Conservation (phyloP, 1,139 yeast species). For the Pichia sp. region DNA sequence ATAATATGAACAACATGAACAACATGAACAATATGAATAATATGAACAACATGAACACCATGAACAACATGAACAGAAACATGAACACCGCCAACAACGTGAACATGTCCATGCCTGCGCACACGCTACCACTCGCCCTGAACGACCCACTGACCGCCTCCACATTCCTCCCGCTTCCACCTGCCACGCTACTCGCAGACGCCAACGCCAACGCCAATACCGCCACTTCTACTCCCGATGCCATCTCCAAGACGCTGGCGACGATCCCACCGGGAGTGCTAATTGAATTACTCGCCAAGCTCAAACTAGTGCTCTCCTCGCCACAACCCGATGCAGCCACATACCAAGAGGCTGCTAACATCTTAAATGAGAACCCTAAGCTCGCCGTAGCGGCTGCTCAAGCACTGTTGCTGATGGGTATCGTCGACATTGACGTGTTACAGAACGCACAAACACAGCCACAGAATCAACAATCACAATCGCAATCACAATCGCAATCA, state of each 20-base stretch:
- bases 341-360: slow-evolving; percentile 40
- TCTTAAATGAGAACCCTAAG: slow-evolving; percentile 34
- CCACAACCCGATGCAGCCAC: too few species aligned
- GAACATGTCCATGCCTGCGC: neutral
- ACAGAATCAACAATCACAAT: slow-evolving; percentile 4
- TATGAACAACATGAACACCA: neutral
- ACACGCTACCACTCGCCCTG: neutral
- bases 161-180: slow-evolving; percentile 43
- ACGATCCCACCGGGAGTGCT: slow-evolving; percentile 63
- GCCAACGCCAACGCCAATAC: slow-evolving; percentile 41
- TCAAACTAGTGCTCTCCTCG: slow-evolving; percentile 44
- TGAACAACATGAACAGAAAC: neutral
- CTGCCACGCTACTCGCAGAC: too few species aligned
- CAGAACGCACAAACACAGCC: slow-evolving; percentile 31
- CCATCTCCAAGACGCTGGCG: slow-evolving; percentile 48
- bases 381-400: slow-evolving; percentile 64
- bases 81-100: neutral
- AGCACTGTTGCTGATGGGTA: slow-evolving; percentile 69
- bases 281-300: slow-evolving; percentile 57
- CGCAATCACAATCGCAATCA: slow-evolving; percentile 21
- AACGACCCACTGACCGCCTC: slow-evolving; percentile 27
- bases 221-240: slow-evolving; percentile 28
- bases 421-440: slow-evolving; percentile 59
- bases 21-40: neutral
- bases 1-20: slow-evolving; percentile 1